Percentiles rank a stretch among this genome's conserved stretches.
These are phyloP conservation scores for Symbiodinium natans DNA, from an alignment of 73 alveolate species.

Conservation along the genomic window DNA sequence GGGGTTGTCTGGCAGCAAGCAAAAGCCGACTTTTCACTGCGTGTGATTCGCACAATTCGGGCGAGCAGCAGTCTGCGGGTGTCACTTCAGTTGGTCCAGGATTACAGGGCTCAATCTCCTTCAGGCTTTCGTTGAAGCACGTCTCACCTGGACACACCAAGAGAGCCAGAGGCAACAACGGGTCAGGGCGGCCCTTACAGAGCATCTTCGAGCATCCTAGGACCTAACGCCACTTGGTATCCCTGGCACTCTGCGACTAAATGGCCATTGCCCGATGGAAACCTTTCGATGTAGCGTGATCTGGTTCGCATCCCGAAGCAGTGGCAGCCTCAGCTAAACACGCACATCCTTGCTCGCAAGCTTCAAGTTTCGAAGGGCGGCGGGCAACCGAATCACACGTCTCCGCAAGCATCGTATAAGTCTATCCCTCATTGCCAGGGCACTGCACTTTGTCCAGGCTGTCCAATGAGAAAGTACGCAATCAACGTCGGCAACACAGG, in stretches of 20 bases:
- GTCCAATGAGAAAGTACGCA: slow-evolving; percentile 38
- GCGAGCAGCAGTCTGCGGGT: background rate
- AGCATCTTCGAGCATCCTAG: background rate
- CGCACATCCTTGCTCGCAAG: background rate
- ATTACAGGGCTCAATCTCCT: slow-evolving; percentile 84
- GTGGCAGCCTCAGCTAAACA: slow-evolving; percentile 25
- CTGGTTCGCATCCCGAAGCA: slow-evolving; percentile 74
- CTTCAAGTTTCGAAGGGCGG: too few relatives aligned
- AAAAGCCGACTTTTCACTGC: background rate
- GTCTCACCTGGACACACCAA: background rate
- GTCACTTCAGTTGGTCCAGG: slow-evolving; percentile 54
- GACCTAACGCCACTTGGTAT: background rate
- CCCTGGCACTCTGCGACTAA: background rate
- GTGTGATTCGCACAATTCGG: background rate
- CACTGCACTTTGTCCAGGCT: slow-evolving; percentile 50
- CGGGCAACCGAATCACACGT: too few relatives aligned
- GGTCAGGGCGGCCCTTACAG: too few relatives aligned
- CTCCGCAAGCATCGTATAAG: background rate
- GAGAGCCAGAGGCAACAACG: too few relatives aligned
- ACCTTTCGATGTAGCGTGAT: slow-evolving; percentile 37
- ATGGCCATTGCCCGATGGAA: slow-evolving; percentile 50
- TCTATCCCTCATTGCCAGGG: background rate
- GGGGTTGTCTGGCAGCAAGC: background rate
- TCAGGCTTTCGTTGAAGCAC: slow-evolving; percentile 63
- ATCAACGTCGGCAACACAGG: slow-evolving; percentile 39